Evolutionary conservation across 192 early-diverging fungal species (phyloP), one percentile per base, ranked within the genome.

Genomic region (Coemansia sp.): DNA sequence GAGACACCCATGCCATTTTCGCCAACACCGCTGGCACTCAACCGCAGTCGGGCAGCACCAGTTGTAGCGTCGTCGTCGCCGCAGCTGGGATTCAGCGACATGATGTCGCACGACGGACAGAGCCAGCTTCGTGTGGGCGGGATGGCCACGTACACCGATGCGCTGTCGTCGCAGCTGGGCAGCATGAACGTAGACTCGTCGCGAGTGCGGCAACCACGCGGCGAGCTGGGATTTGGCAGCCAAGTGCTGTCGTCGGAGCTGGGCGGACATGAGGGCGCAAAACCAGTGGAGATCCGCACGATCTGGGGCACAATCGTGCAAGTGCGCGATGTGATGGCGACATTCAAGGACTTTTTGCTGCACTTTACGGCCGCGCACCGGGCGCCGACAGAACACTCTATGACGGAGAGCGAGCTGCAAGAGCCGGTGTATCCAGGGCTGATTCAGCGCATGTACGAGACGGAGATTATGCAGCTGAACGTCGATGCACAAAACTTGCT

Each of bases 271-370:
- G 32, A 35, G 8, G 69, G 50, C 0, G 68, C 59, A 19, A 65
- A 67, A 55, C 62, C 71, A 14, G 57, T 48, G 43, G 77, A 80
- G 61, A 74, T 81, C 25, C 83, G 87, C 19, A 69, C 86, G 27
- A 96, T 98, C 63, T 98, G 95, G 95, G 96, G 96, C 45, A 98
- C 96, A 0, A 91, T 91, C 15, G 87, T 98, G 69, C 90, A 93
- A 55, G 88, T 98, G 55, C 86, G 92, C 47, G 92, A 94, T 19
- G 83, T 88, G 29, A 94, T 92, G 83, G 54, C 59, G 1, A 76
- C 77, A 24, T 98, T 98, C 76, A 77, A 85, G 27, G 86, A 94
- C 57, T 98, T 97, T 66, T 53, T 32, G 65, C 48, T 8, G 56
- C 45, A 29, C 61, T 57, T 47, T 59, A 69, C 37, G n/a, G 47